Percentiles rank a stretch among this genome's conserved stretches.
These are phyloP conservation scores for Neohortaea acidophila DNA, from an alignment of 495 filamentous ascomycete genomes.

Conservation along the genomic window DNA sequence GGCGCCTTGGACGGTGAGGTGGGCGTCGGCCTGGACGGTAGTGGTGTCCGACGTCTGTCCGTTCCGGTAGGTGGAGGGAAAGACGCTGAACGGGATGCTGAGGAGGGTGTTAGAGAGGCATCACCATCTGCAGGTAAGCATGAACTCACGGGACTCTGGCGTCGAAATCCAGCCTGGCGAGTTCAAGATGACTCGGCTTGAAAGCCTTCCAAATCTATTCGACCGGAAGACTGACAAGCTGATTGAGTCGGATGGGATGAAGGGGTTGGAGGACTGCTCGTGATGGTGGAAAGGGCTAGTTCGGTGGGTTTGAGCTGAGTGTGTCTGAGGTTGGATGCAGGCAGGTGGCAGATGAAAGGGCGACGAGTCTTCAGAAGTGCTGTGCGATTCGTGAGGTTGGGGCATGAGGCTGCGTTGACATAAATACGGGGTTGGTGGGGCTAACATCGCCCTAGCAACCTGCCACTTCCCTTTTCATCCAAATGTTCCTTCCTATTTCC, in stretches of 20 bases:
- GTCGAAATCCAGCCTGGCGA: conserved; percentile 11
- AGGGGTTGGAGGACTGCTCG: background rate
- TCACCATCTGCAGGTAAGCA: background rate
- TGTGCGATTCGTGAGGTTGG: too few species aligned
- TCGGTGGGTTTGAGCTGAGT: too few species aligned
- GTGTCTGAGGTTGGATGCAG: too few species aligned
- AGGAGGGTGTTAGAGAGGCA: background rate
- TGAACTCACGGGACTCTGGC: conserved; percentile 6
- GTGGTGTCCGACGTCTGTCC: conserved; percentile 42
- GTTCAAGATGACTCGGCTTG: conserved; percentile 3
- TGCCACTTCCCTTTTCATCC: too few species aligned
- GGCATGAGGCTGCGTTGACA: too few species aligned
- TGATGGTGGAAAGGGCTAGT: too few species aligned
- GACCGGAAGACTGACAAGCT: conserved; percentile 7
- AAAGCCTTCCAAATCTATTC: conserved; percentile 1
- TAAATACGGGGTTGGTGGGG: too few species aligned
- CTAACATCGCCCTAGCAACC: too few species aligned
- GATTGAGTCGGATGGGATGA: background rate
- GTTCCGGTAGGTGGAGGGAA: conserved; percentile 17
- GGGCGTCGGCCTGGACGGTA: conserved; percentile 72
- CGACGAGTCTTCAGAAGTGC: too few species aligned
- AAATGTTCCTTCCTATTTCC: too few species aligned
- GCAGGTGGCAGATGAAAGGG: too few species aligned
- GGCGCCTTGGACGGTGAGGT: conserved; percentile 61
- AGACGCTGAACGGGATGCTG: conserved; percentile 21